Percentiles rank a stretch among this genome's conserved stretches.
Evolutionary conservation across 2,329 filamentous ascomycete species (phyloP).

Genomic region (Penicillium sp.): DNA sequence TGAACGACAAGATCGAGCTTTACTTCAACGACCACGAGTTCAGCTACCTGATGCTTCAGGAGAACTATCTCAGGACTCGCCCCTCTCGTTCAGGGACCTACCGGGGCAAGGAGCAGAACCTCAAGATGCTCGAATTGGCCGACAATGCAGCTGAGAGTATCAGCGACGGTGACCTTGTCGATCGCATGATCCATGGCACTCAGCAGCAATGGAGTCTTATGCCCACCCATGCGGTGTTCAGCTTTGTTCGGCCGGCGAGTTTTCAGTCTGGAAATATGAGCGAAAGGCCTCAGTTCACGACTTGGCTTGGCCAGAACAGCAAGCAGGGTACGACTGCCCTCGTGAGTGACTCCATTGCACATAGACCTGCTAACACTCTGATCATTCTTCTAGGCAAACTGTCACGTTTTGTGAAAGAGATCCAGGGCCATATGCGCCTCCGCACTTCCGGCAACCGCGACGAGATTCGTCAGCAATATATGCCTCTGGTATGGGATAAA

Average conservation of each 20-base stretch:
- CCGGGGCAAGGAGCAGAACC: slow-evolving; percentile 64
- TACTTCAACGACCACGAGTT: slow-evolving; percentile 99
- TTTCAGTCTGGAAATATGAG: slow-evolving; percentile 77
- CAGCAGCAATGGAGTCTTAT: slow-evolving; percentile 99
- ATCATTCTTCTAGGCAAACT: slow-evolving; percentile 53
- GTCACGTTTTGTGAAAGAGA: slow-evolving; percentile 79
- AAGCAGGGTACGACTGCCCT: slow-evolving; percentile 61
- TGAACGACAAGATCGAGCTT: slow-evolving; percentile 97
- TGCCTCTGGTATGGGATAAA: slow-evolving; percentile 82
- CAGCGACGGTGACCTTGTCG: slow-evolving; percentile 92
- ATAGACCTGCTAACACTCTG: neutral
- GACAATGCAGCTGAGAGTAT: slow-evolving; percentile 92
- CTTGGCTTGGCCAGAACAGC: slow-evolving; percentile 94
- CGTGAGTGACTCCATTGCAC: neutral
- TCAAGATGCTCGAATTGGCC: slow-evolving; percentile 81
- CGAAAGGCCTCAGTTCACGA: slow-evolving; percentile 71
- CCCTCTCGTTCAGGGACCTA: slow-evolving; percentile 65
- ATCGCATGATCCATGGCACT: slow-evolving; percentile 96
- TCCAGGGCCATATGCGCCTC: slow-evolving; percentile 95
- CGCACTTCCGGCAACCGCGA: slow-evolving; percentile 85
- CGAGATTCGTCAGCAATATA: slow-evolving; percentile 90
- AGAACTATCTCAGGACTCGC: slow-evolving; percentile 88
- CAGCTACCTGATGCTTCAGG: slow-evolving; percentile 95
- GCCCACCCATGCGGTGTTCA: slow-evolving; percentile 94
- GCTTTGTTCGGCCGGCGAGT: slow-evolving; percentile 86